Base-by-base conservation (phyloP, 2,329 filamentous ascomycete species). In the Cladosporium sp. region DNA sequence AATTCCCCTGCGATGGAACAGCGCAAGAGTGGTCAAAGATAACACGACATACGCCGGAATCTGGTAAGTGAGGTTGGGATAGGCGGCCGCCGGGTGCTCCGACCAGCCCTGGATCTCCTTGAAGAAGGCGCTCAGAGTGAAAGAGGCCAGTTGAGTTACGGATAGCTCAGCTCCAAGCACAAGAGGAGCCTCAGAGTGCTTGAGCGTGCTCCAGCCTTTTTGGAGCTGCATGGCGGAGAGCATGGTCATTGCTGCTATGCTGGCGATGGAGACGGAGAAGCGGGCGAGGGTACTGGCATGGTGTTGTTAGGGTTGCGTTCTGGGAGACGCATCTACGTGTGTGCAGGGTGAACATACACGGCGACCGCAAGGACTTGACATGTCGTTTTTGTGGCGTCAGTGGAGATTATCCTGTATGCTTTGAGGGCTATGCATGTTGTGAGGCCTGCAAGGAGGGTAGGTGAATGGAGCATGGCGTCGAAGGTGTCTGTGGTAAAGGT, bases 371-470 rank as follows among this genome's bases (percentile, higher is more conserved):
- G 61, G 3, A 63, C 50, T 56, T 63, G 61, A 49, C 61, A 63
- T 29, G 35, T 53, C 7, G 50, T 56, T 28, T 46, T 63, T 56
- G 61, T 50, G 16, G 37, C 23, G 18, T 63, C 61, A n/a, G 61
- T 63, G 12, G 61, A 63, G 50, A 56, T 29, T 35, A 63, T 63
- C 11, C 61, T 52, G 50, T 63, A 63, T 40, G 61, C 61, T 56
- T 63, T 63, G 23, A 63, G 50, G 18, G 61, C 61, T 28, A 63
- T 63, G 61, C 61, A 63, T 35, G 26, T 55, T 29, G 61, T 21
- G 10, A 63, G 61, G 61, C 61, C 61, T 10, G 35, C 33, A 16
- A 63, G 35, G n/a, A 63, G 61, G 26, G 61, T 56, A 2, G 61
- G 61, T 6, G 61, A 53, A n/a, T 63, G 61, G 16, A 63, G 26